These are phyloP conservation scores for Penicillium sp. DNA, from an alignment of 2,329 filamentous ascomycete genomes.

Conservation along the genomic window DNA sequence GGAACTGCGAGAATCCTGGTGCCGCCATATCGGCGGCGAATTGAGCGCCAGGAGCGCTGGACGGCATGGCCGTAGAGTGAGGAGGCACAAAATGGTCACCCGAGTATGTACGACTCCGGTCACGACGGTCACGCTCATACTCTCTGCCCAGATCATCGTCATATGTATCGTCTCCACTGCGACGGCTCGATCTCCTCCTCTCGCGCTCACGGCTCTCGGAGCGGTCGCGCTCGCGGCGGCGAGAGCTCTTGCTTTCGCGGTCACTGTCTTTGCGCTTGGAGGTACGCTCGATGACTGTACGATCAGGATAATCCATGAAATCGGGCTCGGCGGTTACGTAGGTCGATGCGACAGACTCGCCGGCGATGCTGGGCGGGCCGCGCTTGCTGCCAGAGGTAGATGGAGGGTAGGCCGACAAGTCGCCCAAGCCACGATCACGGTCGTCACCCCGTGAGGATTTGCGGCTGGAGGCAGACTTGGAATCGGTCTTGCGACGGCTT, in stretches of 20 bases:
- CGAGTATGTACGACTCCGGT: conserved; percentile 37
- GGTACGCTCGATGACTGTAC: conserved; percentile 35
- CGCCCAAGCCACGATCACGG: conserved; percentile 48
- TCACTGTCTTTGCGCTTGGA: conserved; percentile 35
- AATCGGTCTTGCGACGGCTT: conserved; percentile 39
- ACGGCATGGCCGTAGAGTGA: conserved; percentile 25
- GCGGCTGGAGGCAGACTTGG: conserved; percentile 42
- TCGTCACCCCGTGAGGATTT: conserved; percentile 52
- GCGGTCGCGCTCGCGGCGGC: conserved; percentile 34
- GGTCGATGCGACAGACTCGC: conserved; percentile 40
- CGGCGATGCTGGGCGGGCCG: conserved; percentile 33
- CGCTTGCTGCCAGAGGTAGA: conserved; percentile 33
- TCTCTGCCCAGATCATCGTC: conserved; percentile 29
- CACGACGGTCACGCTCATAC: conserved; percentile 25
- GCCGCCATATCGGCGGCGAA: conserved; percentile 37
- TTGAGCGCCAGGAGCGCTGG: conserved; percentile 31
- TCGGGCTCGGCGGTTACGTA: conserved; percentile 47
- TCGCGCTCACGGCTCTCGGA: conserved; percentile 35
- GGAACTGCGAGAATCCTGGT: conserved; percentile 41
- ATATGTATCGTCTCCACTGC: conserved; percentile 20
- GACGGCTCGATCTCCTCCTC: conserved; percentile 24
- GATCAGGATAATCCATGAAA: conserved; percentile 33
- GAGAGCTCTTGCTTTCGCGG: conserved; percentile 30
- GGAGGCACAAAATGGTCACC: conserved; percentile 34
- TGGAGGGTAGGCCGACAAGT: conserved; percentile 35